These are phyloP conservation scores for Chlamydomonas sphaeroides DNA, from an alignment of 139 green algal species.

Conservation along the genomic window DNA sequence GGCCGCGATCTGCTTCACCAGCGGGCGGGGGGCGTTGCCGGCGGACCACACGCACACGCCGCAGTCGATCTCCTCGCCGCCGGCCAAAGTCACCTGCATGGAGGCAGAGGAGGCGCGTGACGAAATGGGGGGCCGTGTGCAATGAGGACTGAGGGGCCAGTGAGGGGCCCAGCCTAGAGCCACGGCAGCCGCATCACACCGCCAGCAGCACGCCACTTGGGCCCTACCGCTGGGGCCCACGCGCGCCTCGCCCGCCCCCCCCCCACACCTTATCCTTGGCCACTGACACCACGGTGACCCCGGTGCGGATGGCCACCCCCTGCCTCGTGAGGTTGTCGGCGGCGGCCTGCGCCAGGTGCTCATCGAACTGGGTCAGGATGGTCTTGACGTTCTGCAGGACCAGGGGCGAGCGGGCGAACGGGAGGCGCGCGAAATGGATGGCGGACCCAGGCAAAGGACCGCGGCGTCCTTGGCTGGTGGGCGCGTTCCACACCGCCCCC, in stretches of 20 bases:
- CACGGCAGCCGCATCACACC: too few species aligned
- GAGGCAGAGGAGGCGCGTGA: neutral
- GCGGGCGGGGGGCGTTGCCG: conserved; percentile 55
- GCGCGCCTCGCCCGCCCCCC: neutral
- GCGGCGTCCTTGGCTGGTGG: too few species aligned
- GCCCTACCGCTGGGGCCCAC: too few species aligned
- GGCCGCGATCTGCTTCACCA: conserved; percentile 37
- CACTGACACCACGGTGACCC: conserved; percentile 61
- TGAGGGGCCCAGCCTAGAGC: too few species aligned
- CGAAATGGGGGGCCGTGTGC: too few species aligned
- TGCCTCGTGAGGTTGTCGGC: conserved; percentile 54
- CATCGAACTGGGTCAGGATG: conserved; percentile 73
- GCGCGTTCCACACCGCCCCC: too few species aligned
- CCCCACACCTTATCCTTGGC: conserved; percentile 10
- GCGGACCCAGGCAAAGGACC: too few species aligned
- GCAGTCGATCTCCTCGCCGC: conserved; percentile 55
- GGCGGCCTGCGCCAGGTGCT: conserved; percentile 53
- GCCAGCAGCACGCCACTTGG: too few species aligned
- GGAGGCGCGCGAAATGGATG: too few species aligned
- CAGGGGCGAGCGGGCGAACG: too few species aligned
- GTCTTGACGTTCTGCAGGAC: conserved; percentile 40
- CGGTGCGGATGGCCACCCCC: conserved; percentile 62
- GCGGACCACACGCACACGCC: conserved; percentile 72
- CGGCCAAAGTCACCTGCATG: conserved; percentile 40
- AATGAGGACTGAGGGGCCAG: too few species aligned